phyloP scores from a whole-genome alignment of 257 asterid species.

The Mitragyna speciosa region DNA sequence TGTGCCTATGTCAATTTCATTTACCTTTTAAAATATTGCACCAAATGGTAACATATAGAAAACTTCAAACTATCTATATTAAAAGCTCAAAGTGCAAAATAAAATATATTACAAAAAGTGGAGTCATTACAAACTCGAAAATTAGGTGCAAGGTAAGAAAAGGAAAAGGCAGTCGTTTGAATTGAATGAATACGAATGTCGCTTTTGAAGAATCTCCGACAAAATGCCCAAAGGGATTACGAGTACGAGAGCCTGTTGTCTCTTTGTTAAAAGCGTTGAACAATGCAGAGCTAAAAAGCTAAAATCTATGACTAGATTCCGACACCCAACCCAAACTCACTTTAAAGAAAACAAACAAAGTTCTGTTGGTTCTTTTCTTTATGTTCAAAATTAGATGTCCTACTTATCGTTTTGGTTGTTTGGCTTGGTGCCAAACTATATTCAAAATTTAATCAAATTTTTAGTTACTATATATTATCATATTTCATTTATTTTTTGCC shows the following conservation, averaged over 20 bases:
- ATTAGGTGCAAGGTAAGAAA: not conserved
- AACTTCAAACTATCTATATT: no score
- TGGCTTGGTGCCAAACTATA: not conserved
- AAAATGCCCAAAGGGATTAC: slow-evolving; percentile 12
- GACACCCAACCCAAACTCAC: not conserved
- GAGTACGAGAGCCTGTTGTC: slow-evolving; percentile 9
- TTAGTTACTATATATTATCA: not conserved
- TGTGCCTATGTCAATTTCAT: no score
- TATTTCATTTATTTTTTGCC: not conserved
- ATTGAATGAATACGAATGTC: not conserved
- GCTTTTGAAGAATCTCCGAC: slow-evolving; percentile 25
- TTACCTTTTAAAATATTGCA: no score
- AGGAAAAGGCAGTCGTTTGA: not conserved
- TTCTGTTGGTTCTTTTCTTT: not conserved
- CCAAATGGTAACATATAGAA: no score
- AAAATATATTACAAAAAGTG: no score
- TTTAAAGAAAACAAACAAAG: not conserved
- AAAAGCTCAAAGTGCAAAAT: no score
- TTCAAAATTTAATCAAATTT: not conserved
- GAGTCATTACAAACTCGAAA: no score
- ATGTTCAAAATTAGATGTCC: not conserved
- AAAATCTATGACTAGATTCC: slow-evolving; percentile 3
- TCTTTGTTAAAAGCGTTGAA: slow-evolving; percentile 16
- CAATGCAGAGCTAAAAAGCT: not conserved
- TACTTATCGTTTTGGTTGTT: not conserved